Percentiles rank a stretch among this genome's conserved stretches.
Evolutionary conservation across 495 filamentous ascomycete genomes (phyloP).

Genomic region (Tricharina praecox): DNA sequence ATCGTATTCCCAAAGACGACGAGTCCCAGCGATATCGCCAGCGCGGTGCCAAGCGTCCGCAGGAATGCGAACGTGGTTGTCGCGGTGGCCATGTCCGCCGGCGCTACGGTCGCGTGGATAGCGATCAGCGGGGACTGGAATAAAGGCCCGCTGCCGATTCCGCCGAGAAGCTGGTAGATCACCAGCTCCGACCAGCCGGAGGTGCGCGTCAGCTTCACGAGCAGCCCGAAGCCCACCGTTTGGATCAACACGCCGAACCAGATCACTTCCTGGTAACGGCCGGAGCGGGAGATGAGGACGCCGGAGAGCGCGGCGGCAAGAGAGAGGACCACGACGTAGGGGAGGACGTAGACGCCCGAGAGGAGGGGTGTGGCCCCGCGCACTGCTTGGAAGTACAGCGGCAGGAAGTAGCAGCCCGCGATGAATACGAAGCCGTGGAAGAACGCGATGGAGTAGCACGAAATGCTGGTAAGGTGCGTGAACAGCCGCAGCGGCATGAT

Average conservation of each 20-base stretch:
- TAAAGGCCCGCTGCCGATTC: slow-evolving; percentile 43
- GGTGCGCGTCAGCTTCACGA: slow-evolving; percentile 38
- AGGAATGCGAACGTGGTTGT: slow-evolving; percentile 62
- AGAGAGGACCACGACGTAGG: slow-evolving; percentile 54
- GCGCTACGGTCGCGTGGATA: slow-evolving; percentile 51
- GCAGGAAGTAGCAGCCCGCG: slow-evolving; percentile 54
- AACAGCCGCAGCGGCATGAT: slow-evolving; percentile 59
- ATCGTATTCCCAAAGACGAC: slow-evolving; percentile 60
- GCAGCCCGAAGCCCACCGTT: slow-evolving; percentile 48
- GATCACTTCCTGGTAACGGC: slow-evolving; percentile 32
- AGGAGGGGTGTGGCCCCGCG: slow-evolving; percentile 54
- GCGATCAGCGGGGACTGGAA: slow-evolving; percentile 68
- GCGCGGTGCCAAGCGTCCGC: slow-evolving; percentile 51
- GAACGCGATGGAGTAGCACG: slow-evolving; percentile 36
- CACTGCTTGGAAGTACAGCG: slow-evolving; percentile 63
- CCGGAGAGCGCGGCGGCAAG: slow-evolving; percentile 47
- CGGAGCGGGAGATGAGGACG: slow-evolving; percentile 57
- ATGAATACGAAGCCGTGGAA: slow-evolving; percentile 61
- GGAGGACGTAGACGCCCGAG: slow-evolving; percentile 64
- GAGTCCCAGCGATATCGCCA: slow-evolving; percentile 60
- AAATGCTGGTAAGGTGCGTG: slow-evolving; percentile 39
- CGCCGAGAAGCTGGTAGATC: slow-evolving; percentile 34
- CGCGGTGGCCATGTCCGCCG: slow-evolving; percentile 56
- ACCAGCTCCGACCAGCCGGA: slow-evolving; percentile 44
- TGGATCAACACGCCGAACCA: slow-evolving; percentile 40